A percentile compares a stretch with the other conserved stretches of the same genome.
Evolutionary conservation across 306 rosid species (phyloP).

Genomic region (Erythrophleum fordii): DNA sequence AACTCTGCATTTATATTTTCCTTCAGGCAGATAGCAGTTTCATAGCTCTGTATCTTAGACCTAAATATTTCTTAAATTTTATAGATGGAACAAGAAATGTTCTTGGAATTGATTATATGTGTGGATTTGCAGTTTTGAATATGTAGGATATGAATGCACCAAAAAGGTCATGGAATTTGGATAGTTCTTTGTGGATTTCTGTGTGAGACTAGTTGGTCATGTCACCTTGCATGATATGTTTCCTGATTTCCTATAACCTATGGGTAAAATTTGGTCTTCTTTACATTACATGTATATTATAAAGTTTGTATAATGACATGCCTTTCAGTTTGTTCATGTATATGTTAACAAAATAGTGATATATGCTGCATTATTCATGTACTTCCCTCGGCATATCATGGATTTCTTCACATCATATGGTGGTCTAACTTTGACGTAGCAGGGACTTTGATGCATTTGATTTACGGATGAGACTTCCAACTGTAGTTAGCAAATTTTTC

Average conservation of each 20-base stretch:
- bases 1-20: background rate
- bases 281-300: conserved; percentile 9
- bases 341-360: conserved; percentile 12
- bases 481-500: conserved; percentile 77
- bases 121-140: background rate
- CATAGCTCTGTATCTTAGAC: background rate
- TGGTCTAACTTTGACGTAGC: conserved; percentile 45
- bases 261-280: conserved; percentile 16
- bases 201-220: conserved; percentile 23
- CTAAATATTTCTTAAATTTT: background rate
- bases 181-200: background rate
- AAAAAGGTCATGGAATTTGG: background rate
- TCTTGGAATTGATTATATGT: background rate
- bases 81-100: background rate
- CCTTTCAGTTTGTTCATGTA: conserved; percentile 26
- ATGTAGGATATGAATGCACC: conserved; percentile 10
- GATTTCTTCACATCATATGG: conserved; percentile 33
- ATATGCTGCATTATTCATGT: conserved; percentile 17
- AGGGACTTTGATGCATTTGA: conserved; percentile 95
- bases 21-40: conserved; percentile 3
- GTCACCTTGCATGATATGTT: conserved; percentile 15
- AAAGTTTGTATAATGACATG: background rate
- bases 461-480: conserved; percentile 80
- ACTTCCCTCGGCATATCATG: conserved; percentile 31
- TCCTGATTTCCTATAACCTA: conserved; percentile 16